phyloP scores from a whole-genome alignment of 1,284 basidiomycete genomes.

The Ustilago cynodontis region DNA sequence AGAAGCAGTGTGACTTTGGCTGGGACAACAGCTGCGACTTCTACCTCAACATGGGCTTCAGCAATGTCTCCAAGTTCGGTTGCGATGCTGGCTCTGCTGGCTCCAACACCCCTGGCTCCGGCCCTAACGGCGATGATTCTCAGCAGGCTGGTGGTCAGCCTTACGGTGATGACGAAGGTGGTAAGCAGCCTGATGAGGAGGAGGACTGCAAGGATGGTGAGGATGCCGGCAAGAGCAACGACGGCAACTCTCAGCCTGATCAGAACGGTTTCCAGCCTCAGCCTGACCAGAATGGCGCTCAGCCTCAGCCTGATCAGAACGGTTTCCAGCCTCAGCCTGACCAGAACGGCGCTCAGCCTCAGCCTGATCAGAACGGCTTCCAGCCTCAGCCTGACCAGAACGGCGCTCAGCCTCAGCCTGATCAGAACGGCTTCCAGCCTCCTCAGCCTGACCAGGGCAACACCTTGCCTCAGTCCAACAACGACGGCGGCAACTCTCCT shows the following conservation, averaged over 20 bases:
- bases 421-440: background rate
- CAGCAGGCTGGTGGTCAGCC: background rate
- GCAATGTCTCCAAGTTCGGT: slow-evolving; percentile 41
- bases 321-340: too few species aligned
- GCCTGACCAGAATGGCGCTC: too few species aligned
- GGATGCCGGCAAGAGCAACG: background rate
- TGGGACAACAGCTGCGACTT: slow-evolving; percentile 46
- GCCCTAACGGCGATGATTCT: background rate
- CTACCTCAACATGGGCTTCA: slow-evolving; percentile 44
- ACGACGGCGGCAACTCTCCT: too few species aligned
- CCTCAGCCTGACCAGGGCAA: too few species aligned
- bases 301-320: background rate
- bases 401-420: too few species aligned
- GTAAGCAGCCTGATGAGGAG: background rate
- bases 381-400: too few species aligned
- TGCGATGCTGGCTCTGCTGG: slow-evolving; percentile 18
- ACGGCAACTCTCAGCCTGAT: background rate
- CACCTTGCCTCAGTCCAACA: too few species aligned
- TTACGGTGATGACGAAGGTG: background rate
- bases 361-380: background rate
- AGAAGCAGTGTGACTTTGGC: slow-evolving; percentile 45
- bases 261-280: too few species aligned
- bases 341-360: too few species aligned
- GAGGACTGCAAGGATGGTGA: background rate
- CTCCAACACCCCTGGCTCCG: background rate